phyloP scores from a whole-genome alignment of 2,329 filamentous ascomycete species.

The Xylaria sp. region DNA sequence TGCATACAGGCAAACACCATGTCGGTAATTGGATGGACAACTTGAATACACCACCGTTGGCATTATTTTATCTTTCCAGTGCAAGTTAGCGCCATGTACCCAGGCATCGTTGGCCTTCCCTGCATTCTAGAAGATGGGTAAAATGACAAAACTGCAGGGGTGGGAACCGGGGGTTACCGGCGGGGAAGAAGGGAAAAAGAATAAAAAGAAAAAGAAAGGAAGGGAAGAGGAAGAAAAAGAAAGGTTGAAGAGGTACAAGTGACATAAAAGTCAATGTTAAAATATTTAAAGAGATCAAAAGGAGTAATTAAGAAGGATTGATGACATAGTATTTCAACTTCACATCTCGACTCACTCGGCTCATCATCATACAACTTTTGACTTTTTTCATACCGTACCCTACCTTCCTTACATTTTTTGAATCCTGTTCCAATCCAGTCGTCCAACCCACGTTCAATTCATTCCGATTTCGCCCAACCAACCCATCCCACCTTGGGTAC shows the following conservation, averaged over 20 bases:
- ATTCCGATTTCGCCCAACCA: not conserved
- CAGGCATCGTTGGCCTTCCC: not conserved
- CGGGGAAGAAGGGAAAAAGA: not conserved
- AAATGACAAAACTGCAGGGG: constrained; percentile 2
- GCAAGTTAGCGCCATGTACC: not conserved
- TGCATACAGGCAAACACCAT: constrained; percentile 32
- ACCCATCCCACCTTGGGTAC: constrained; percentile 7
- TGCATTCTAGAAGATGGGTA: constrained; percentile 29
- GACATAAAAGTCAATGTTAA: not conserved
- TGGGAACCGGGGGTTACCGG: not conserved
- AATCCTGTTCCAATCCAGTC: constrained; percentile 3
- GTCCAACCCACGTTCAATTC: not conserved
- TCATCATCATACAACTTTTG: constrained; percentile 11
- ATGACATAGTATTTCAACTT: constrained; percentile 12
- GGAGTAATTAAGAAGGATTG: not conserved
- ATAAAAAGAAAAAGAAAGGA: not conserved
- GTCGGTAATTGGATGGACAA: constrained; percentile 30
- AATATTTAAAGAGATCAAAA: not conserved
- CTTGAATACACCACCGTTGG: not conserved
- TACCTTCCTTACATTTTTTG: not conserved
- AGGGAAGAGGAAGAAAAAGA: constrained; percentile 2
- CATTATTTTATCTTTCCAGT: not conserved
- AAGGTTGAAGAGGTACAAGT: not conserved
- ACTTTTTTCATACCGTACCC: constrained; percentile 8
- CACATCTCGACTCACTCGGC: not conserved